phyloP scores from a whole-genome alignment of 331 rosid genomes.

The Phaseolus coccineus region DNA sequence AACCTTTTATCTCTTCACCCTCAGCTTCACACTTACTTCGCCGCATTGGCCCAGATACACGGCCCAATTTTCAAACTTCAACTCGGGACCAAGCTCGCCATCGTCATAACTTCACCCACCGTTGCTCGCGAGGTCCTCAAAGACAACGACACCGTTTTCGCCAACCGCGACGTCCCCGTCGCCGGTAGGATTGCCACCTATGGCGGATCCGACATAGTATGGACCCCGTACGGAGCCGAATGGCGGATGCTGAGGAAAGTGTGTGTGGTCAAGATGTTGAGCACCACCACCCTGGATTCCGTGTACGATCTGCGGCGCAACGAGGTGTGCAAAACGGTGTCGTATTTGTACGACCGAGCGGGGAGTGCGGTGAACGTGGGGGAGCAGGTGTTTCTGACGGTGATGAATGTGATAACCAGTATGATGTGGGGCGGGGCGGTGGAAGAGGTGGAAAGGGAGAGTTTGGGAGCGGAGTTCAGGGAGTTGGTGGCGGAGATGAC shows the following conservation, averaged over 20 bases:
- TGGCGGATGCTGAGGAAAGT: constrained; percentile 89
- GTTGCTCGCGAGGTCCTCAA: constrained; percentile 67
- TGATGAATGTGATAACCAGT: constrained; percentile 67
- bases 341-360: constrained; percentile 35
- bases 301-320: constrained; percentile 64
- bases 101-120: constrained; percentile 63
- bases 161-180: constrained; percentile 80
- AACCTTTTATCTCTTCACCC: constrained; percentile 77
- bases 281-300: constrained; percentile 66
- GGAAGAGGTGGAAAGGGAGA: constrained; percentile 61
- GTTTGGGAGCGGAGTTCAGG: constrained; percentile 68
- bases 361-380: constrained; percentile 70
- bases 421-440: constrained; percentile 88
- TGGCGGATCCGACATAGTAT: constrained; percentile 69
- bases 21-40: constrained; percentile 77
- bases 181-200: constrained; percentile 47
- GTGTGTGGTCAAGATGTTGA: constrained; percentile 74
- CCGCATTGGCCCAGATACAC: constrained; percentile 49
- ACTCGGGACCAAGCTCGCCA: constrained; percentile 64
- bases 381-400: constrained; percentile 67
- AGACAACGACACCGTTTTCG: constrained; percentile 69
- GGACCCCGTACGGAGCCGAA: constrained; percentile 77
- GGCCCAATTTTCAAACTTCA: constrained; percentile 72
- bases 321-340: constrained; percentile 58
- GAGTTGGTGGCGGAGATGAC: constrained; percentile 59